Conservation (phyloP, 352 stramenopile species). For the Phytophthora europaea region DNA sequence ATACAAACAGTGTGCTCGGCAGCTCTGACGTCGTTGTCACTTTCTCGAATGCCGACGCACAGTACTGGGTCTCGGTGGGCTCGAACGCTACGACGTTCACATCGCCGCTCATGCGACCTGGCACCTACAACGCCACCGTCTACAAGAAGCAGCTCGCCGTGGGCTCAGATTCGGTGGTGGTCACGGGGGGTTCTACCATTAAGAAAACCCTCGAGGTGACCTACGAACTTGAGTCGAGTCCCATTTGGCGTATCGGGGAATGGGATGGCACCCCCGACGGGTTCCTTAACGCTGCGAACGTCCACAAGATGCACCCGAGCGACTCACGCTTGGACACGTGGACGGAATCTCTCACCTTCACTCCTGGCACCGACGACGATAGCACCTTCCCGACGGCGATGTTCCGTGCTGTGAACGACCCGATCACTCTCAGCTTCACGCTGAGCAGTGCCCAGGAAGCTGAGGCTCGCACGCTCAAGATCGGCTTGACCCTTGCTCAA, state of each 20-base stretch:
- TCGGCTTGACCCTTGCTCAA: slow-evolving; percentile 56
- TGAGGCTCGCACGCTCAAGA: slow-evolving; percentile 36
- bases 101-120: slow-evolving; percentile 55
- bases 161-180: slow-evolving; percentile 34
- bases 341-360: slow-evolving; percentile 36
- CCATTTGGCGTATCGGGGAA: slow-evolving; percentile 58
- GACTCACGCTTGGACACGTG: slow-evolving; percentile 47
- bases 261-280: slow-evolving; percentile 62
- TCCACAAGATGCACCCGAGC: slow-evolving; percentile 65
- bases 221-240: slow-evolving; percentile 25
- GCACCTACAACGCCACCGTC: slow-evolving; percentile 54
- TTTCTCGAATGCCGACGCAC: slow-evolving; percentile 45
- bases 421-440: slow-evolving; percentile 42
- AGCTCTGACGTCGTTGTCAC: slow-evolving; percentile 38
- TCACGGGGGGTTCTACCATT: slow-evolving; percentile 23
- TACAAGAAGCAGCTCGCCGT: slow-evolving; percentile 61
- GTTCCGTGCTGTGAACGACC: slow-evolving; percentile 60
- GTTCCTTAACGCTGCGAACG: slow-evolving; percentile 62
- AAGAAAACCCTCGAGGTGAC: slow-evolving; percentile 35
- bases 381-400: slow-evolving; percentile 55
- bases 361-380: slow-evolving; percentile 21
- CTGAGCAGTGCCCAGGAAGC: slow-evolving; percentile 37
- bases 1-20: slow-evolving; percentile 30
- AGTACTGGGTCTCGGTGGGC: slow-evolving; percentile 50
- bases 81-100: slow-evolving; percentile 35